Base-by-base conservation (phyloP, 495 filamentous ascomycete species). In the Penicillium desertorum region DNA sequence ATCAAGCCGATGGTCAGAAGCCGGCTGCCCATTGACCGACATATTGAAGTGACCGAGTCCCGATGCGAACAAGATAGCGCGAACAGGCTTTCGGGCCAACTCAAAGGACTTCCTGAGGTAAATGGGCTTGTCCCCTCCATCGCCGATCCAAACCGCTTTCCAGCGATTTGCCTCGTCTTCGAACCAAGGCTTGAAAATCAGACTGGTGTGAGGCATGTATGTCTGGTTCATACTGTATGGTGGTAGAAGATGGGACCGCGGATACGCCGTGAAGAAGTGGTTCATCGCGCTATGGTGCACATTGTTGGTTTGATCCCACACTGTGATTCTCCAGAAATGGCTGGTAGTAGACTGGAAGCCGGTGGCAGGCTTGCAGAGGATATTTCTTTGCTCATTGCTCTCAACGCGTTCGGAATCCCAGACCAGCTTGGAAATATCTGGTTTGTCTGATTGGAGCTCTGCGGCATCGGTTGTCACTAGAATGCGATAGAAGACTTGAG, bases 161-260 rank as follows among this genome's bases (percentile, higher is more conserved):
- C 67, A 70, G 41, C 64, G 57, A 36, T 67, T 58, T 9, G 57
- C 37, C 23, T 65, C 62, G 47, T 70, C 55, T 44, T 70, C 67
- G 39, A 70, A 67, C 67, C 67, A 70, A 10, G 67, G 63, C n/a
- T 62, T 60, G 56, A 70, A 70, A 20, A 70, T 70, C 16, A 70
- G 60, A 30, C 60, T 65, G 7, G 58, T 60, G 37, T 70, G 67
- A 12, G 67, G 67, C 67, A 70, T 70, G 51, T 70, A 70, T 10
- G 64, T 67, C 37, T 70, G 67, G 50, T 70, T 70, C 67, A 70
- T 70, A 44, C 64, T 67, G 32, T 70, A 70, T 0, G 67, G 67
- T 14, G 67, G 67, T 25, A 70, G 44, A 8, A 65, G 64, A 48
- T 47, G 62, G 8, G 64, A 62, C 7, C 60, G 56, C 2, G 67